Conservation (phyloP, 2,329 filamentous ascomycete genomes). For the Decorospora gaudefroyi region DNA sequence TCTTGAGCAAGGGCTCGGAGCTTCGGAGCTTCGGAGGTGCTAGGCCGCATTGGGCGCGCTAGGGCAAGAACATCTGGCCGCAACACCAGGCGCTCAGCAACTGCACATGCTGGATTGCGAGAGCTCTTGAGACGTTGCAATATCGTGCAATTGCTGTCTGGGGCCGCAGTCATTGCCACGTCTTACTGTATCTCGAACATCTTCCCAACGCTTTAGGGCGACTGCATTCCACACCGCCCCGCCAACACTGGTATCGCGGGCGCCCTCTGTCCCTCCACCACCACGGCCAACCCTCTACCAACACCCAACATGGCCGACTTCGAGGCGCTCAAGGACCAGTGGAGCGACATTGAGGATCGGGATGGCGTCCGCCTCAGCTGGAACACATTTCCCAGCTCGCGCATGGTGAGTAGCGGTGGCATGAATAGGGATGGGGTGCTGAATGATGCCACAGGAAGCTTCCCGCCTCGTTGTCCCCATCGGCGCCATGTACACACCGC, state of each 20-base stretch:
- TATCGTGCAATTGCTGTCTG: conserved; percentile 17
- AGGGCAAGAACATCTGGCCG: conserved; percentile 23
- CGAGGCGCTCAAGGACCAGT: conserved; percentile 91
- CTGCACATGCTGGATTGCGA: conserved; percentile 14
- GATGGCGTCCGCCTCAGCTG: conserved; percentile 96
- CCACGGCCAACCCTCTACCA: conserved; percentile 28
- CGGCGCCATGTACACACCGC: conserved; percentile 89
- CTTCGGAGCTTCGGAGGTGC: conserved; percentile 24
- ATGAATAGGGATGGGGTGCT: conserved; percentile 25
- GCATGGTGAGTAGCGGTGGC: conserved; percentile 65
- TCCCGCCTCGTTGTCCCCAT: conserved; percentile 94
- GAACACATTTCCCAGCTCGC: conserved; percentile 98
- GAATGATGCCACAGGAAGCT: conserved; percentile 68
- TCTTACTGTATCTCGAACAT: conserved; percentile 2
- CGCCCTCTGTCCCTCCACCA: conserved; percentile 36
- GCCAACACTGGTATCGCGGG: conserved; percentile 39
- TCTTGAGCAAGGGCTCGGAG: conserved; percentile 23
- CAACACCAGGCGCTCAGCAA: conserved; percentile 12
- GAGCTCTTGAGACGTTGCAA: conserved; percentile 35
- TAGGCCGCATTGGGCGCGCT: conserved; percentile 26
- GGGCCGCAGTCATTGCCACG: conserved; percentile 10
- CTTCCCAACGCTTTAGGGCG: too few relatives aligned
- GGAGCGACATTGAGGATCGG: conserved; percentile 93
- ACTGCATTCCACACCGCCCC: conserved; percentile 25
- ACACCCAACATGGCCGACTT: conserved; percentile 72